phyloP scores from a whole-genome alignment of 768 basidiomycete species.

The Psilocybe cyanescens region DNA sequence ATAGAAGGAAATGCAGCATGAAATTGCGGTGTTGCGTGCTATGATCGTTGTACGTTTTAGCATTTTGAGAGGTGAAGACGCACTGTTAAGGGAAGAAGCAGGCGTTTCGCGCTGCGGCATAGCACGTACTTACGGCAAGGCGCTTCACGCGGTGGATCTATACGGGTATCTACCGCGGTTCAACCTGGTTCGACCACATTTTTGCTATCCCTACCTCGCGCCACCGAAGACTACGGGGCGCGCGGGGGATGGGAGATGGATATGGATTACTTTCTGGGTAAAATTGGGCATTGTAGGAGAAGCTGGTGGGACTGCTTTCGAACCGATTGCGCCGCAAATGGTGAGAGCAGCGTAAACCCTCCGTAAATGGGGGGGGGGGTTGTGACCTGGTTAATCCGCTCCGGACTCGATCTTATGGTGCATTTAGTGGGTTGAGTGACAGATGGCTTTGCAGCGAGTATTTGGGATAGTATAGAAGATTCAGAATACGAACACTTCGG shows the following conservation, averaged over 20 bases:
- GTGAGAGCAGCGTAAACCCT: conserved; percentile 4
- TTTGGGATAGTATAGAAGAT: too few species aligned
- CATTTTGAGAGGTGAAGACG: too few species aligned
- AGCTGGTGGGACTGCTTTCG: neutral
- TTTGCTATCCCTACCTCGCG: neutral
- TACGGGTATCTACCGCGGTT: neutral
- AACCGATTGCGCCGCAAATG: conserved; percentile 5
- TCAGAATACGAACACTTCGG: too few species aligned
- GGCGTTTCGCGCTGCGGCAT: too few species aligned
- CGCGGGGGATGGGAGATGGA: neutral
- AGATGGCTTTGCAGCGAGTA: neutral
- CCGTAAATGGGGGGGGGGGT: conserved; percentile 1
- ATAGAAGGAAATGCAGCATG: too few species aligned
- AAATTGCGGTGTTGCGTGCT: too few species aligned
- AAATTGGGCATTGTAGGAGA: neutral
- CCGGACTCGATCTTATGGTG: neutral
- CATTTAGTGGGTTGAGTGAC: neutral
- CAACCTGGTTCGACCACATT: neutral
- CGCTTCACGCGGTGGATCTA: neutral
- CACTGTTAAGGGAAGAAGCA: too few species aligned
- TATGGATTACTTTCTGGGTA: neutral
- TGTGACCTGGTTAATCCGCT: too few species aligned
- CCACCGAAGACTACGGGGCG: neutral
- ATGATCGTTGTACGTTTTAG: too few species aligned
- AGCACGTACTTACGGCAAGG: neutral